These are phyloP conservation scores for Alloteropsis semialata DNA, from an alignment of 176 grass and related monocot genomes.

Conservation along the genomic window DNA sequence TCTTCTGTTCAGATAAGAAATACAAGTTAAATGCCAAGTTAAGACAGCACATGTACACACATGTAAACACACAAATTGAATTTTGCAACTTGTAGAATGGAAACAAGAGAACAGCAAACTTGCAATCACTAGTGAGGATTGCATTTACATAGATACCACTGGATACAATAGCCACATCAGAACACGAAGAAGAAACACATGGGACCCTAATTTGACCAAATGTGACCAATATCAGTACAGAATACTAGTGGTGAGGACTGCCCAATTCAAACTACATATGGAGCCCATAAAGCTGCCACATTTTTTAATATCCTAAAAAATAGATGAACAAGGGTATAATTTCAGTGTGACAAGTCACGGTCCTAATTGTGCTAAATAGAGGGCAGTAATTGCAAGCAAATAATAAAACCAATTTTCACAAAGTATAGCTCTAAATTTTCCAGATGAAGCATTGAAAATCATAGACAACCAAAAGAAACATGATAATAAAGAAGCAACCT, in stretches of 20 bases:
- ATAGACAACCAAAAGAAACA: conserved; percentile 9
- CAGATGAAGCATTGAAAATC: neutral
- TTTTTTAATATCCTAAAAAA: conserved; percentile 12
- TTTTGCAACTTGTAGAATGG: neutral
- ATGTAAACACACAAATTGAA: neutral
- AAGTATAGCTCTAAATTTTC: conserved; percentile 4
- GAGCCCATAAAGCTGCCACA: neutral
- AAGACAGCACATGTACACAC: neutral
- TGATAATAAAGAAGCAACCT: conserved; percentile 47
- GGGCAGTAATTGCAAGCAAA: neutral
- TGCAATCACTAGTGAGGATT: neutral
- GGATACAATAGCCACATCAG: neutral
- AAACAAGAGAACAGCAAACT: neutral
- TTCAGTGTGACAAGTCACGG: neutral
- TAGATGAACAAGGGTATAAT: neutral
- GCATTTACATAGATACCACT: neutral
- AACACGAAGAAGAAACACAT: neutral
- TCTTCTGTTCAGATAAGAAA: conserved; percentile 67
- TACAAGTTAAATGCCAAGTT: conserved; percentile 3
- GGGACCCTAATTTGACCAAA: neutral
- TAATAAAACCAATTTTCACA: neutral
- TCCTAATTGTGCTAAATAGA: neutral
- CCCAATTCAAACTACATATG: neutral
- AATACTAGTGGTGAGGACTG: neutral
- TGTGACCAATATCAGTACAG: neutral